Conservation (phyloP, 1,284 basidiomycete genomes). For the Naganishia liquefaciens region DNA sequence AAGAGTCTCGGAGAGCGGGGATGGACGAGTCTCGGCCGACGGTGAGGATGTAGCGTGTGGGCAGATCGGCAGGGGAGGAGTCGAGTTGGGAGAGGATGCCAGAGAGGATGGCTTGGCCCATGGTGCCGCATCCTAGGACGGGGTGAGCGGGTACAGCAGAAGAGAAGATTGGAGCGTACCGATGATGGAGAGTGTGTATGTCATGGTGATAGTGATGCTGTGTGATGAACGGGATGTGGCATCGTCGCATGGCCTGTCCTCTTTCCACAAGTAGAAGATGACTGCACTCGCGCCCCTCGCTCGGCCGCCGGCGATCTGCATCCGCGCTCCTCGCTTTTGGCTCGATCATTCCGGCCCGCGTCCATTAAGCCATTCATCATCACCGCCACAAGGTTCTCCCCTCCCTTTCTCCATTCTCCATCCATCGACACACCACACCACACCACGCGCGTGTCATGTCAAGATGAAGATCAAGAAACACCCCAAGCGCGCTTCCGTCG, state of each 20-base stretch:
- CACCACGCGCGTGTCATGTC: conserved; percentile 17
- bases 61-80: conserved; percentile 66
- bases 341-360: neutral
- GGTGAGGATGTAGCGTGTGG: conserved; percentile 83
- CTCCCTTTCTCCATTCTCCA: neutral
- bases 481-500: conserved; percentile 25
- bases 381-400: neutral
- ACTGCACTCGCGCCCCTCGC: no score
- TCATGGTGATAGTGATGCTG: conserved; percentile 46
- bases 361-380: neutral
- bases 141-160: conserved; percentile 26
- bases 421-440: neutral
- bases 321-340: neutral
- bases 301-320: no score
- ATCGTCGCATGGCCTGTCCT: no score
- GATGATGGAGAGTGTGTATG: conserved; percentile 57
- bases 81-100: conserved; percentile 56
- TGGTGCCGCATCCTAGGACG: conserved; percentile 87
- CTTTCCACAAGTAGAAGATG: no score
- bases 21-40: conserved; percentile 79
- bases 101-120: conserved; percentile 94
- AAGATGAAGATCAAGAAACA: conserved; percentile 34
- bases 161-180: conserved; percentile 41
- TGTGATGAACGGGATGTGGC: no score
- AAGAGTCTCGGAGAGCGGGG: conserved; percentile 66